Base-by-base conservation (phyloP, 1,284 basidiomycete species). In the Schizophyllum commune region DNA sequence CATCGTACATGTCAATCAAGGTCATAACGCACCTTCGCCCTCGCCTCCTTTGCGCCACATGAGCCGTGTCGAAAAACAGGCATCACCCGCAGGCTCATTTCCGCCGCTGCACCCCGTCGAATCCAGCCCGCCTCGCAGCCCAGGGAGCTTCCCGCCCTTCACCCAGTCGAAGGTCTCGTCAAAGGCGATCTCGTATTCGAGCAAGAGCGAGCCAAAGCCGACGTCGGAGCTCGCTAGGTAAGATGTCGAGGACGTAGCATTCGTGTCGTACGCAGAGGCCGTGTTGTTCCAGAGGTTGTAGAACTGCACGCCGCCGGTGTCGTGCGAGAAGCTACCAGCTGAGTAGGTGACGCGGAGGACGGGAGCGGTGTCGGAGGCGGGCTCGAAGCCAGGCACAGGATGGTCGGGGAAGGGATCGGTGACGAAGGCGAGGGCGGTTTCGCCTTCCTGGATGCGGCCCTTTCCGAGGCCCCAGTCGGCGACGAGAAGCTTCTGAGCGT, bases 161-260 rank as follows among this genome's bases (percentile, higher is more conserved):
- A 86, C 86, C 81, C 84, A 91, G 65, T 89, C 78, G 67, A 89
- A 89, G 63, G 72, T 73, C 0, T 73, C 62, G 64, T 85, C 84
- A 68, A 91, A 89, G 0, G 86, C 85, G 51, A 91, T 74, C 68
- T 91, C 88, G 70, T 91, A 91, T 8, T 83, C 80, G 17, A 89
- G 70, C 60, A 87, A 71, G 85, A 88, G 84, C 20, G 83, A 81
- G 63, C 82, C 74, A 67, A 88, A 88, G 20, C 39, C 39, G 8
- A 47, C 17, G 39, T 47, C 39, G 4, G 39, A 47, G 39, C 39
- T 27, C 27, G 27, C 27, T 27, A 27, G 27, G 27, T 27, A 27
- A 27, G 27, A 27, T 47, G 39, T 47, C 39, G 13, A 47, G 39
- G 39, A 13, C 39, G 39, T 3, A 47, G 39, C 3, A 47, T 3